A percentile compares a stretch with the other conserved stretches of the same genome.
Evolutionary conservation across 768 basidiomycete genomes (phyloP).

Genomic region (Russula ochroleuca): DNA sequence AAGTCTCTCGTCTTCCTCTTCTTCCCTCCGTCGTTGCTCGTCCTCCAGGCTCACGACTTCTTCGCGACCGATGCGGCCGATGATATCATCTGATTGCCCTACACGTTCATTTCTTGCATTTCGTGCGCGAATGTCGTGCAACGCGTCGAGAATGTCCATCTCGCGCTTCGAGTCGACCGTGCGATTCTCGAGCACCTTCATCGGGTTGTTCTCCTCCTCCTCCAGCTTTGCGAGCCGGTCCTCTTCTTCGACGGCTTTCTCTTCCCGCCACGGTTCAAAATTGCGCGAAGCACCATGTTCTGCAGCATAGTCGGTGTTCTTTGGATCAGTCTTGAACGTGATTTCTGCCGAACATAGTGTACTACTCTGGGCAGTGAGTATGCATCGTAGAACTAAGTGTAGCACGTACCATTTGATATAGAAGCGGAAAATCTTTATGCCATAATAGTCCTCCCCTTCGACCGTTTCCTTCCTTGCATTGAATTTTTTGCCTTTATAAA

Average conservation of each 20-base stretch:
- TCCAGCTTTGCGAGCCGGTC: slow-evolving; percentile 82
- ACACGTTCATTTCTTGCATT: slow-evolving; percentile 87
- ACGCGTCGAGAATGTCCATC: slow-evolving; percentile 96
- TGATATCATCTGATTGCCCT: slow-evolving; percentile 67
- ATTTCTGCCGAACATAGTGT: slow-evolving; percentile 97
- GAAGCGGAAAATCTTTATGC: slow-evolving; percentile 94
- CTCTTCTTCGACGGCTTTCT: slow-evolving; percentile 69
- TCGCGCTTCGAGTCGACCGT: slow-evolving; percentile 91
- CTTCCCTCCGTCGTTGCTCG: slow-evolving; percentile 58
- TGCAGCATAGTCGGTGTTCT: slow-evolving; percentile 89
- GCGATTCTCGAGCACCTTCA: slow-evolving; percentile 93
- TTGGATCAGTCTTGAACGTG: slow-evolving; percentile 99
- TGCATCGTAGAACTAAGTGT: slow-evolving; percentile 20
- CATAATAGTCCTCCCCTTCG: slow-evolving; percentile 94
- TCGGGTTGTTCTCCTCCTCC: slow-evolving; percentile 93
- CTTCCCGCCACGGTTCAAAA: slow-evolving; percentile 96
- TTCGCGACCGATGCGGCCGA: slow-evolving; percentile 56
- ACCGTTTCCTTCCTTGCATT: slow-evolving; percentile 99
- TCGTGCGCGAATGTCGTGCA: slow-evolving; percentile 85
- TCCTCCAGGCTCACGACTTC: slow-evolving; percentile 80
- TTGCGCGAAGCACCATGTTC: slow-evolving; percentile 98
- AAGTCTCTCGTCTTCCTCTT: slow-evolving; percentile 89
- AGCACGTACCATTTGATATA: slow-evolving; percentile 81
- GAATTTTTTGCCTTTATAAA: slow-evolving; percentile 99
- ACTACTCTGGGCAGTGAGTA: slow-evolving; percentile 42